Evolutionary conservation across 192 early-diverging fungal species (phyloP).

Genomic region (Kickxella alabastrina): DNA sequence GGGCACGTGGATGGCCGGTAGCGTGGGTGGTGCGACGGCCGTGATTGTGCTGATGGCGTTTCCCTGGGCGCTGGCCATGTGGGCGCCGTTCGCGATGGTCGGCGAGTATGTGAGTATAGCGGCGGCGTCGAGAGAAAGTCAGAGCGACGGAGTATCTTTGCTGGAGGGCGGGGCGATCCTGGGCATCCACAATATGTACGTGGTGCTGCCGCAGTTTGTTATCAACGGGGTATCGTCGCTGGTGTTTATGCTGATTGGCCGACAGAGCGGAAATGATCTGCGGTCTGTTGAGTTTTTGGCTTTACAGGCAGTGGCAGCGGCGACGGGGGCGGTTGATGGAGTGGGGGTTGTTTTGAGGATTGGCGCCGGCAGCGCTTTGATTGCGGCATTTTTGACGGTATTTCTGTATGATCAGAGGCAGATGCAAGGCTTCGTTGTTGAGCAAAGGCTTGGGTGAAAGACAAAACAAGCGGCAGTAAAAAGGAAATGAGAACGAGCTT

Average conservation of each 20-base stretch:
- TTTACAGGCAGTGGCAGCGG: constrained; percentile 9
- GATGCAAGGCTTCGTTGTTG: constrained; percentile 24
- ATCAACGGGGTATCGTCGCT: constrained; percentile 49
- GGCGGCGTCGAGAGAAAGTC: neutral
- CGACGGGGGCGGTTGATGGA: constrained; percentile 3
- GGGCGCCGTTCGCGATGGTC: constrained; percentile 91
- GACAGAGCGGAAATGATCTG: neutral
- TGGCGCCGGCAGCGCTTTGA: constrained; percentile 38
- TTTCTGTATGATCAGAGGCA: constrained; percentile 41
- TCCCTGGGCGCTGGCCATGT: constrained; percentile 81
- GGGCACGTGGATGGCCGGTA: constrained; percentile 63
- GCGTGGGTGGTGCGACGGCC: constrained; percentile 58
- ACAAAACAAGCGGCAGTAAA: too few species aligned
- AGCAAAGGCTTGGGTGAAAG: too few species aligned
- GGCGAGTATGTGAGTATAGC: constrained; percentile 57
- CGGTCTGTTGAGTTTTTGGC: constrained; percentile 45
- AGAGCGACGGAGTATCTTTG: neutral
- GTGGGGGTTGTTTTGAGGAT: constrained; percentile 43
- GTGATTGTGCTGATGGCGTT: constrained; percentile 74
- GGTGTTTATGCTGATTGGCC: constrained; percentile 44
- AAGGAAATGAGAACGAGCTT: too few species aligned
- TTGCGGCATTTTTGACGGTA: constrained; percentile 28
- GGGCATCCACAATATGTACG: constrained; percentile 97
- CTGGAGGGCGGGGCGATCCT: constrained; percentile 67
- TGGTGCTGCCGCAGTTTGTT: constrained; percentile 91